Evolutionary conservation across 495 filamentous ascomycete genomes (phyloP).

Genomic region (Hypoxylon subgilvum): DNA sequence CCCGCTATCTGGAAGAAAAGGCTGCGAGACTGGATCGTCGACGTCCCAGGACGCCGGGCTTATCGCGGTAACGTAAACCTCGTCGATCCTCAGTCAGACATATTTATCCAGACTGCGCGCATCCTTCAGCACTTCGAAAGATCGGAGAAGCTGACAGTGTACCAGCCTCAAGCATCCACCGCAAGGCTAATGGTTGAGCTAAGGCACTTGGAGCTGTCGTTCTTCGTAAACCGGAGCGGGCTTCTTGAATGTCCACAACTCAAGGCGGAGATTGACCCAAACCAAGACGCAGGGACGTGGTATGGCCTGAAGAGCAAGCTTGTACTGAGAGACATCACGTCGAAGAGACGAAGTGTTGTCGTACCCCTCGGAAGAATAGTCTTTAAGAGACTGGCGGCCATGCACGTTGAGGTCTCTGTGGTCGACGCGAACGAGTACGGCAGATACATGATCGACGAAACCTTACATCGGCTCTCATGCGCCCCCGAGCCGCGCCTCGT

Average conservation of each 20-base stretch:
- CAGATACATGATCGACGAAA: constrained; percentile 55
- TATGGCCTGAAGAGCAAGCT: constrained; percentile 57
- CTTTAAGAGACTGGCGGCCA: constrained; percentile 18
- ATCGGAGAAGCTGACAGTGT: constrained; percentile 45
- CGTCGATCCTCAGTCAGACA: constrained; percentile 40
- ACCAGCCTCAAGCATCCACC: constrained; percentile 31
- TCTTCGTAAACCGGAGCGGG: constrained; percentile 37
- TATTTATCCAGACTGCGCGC: constrained; percentile 41
- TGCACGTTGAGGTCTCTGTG: constrained; percentile 45
- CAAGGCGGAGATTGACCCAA: constrained; percentile 53
- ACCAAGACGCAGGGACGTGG: constrained; percentile 59
- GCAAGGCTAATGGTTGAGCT: constrained; percentile 44
- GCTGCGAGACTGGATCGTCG: constrained; percentile 38
- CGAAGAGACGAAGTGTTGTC: constrained; percentile 43
- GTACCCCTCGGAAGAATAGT: constrained; percentile 42
- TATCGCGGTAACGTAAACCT: constrained; percentile 11
- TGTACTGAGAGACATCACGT: constrained; percentile 50
- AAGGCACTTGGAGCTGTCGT: constrained; percentile 47
- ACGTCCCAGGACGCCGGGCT: constrained; percentile 33
- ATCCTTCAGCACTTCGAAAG: constrained; percentile 46
- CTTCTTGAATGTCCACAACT: constrained; percentile 53
- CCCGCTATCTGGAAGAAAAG: constrained; percentile 50
- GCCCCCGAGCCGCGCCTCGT: constrained; percentile 54
- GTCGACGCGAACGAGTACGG: constrained; percentile 40
- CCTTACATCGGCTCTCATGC: constrained; percentile 54